Base-by-base conservation (phyloP, 2,329 filamentous ascomycete genomes). In the Sclerotinia borealis region DNA sequence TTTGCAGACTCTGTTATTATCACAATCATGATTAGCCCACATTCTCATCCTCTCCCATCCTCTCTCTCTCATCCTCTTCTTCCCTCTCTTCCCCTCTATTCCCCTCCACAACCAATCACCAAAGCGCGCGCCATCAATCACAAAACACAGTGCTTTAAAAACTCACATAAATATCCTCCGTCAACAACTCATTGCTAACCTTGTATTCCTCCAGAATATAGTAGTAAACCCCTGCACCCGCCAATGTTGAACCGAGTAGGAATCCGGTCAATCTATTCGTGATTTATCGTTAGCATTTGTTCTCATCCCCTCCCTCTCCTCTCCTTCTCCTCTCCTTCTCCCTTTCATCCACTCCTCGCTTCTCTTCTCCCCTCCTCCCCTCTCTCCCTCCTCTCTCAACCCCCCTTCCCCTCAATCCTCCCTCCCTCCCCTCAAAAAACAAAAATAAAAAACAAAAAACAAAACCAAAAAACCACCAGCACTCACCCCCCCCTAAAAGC, bases 161-260 rank as follows among this genome's bases (percentile, higher is more conserved):
- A 88, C 91, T 77, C 84, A 97, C 93, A 78, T 93, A 93, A 76
- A 98, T 96, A 78, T 98, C 93, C 79, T 96, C 92, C 66, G 89
- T 93, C 78, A 98, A 81, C 74, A 97, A 84, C 79, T 96, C 91
- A 80, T 97, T 98, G 70, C 92, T 91, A 49, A 92, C 83, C 79
- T 92, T 92, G 81, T 97, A 98, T 77, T 98, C 93, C 75, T 93
- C 87, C 71, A 98, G 80, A 69, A 96, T 85, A 77, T 98, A 98
- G 76, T 91, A 92, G 80, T 97, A 98, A 71, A 96, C 89, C 64
- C 86, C 88, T 59, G 84, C 85, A 72, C 92, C 92, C 50, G 93
- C 88, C 59, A 92, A 80, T 52, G 90, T 88, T 67, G 90, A 87
- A 69, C 93, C 93, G 68, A 95, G 82, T 58, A 98, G 86, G 81